Conservation (phyloP, 306 rosid species). For the Quercus robur region DNA sequence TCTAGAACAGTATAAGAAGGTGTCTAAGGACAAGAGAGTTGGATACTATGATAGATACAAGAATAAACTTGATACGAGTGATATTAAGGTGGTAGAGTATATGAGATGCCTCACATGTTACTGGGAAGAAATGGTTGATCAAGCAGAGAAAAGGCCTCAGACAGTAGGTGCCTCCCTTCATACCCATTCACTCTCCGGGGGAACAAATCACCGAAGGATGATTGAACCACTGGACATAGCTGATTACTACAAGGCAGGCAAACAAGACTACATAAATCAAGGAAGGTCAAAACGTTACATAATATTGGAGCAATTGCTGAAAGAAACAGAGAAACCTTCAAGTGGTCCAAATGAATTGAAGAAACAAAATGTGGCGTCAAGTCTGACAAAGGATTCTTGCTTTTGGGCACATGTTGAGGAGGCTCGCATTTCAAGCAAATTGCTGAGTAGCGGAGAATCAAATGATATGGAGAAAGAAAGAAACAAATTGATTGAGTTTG, state of each 20-base stretch:
- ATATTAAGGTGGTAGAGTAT: neutral
- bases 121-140: constrained; percentile 49
- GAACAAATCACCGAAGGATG: constrained; percentile 59
- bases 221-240: constrained; percentile 65
- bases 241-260: constrained; percentile 24
- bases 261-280: neutral
- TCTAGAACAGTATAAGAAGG: constrained; percentile 64
- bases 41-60: constrained; percentile 71
- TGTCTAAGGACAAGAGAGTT: neutral
- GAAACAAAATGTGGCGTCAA: constrained; percentile 19
- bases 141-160: constrained; percentile 47
- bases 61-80: neutral
- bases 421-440: constrained; percentile 30
- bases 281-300: constrained; percentile 40
- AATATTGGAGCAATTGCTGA: constrained; percentile 40
- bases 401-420: constrained; percentile 79
- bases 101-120: constrained; percentile 37
- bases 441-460: neutral
- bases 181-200: constrained; percentile 38
- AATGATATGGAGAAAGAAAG: neutral
- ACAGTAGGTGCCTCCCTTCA: constrained; percentile 25
- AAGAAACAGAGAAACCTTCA: neutral
- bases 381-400: constrained; percentile 64
- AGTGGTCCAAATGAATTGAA: neutral
- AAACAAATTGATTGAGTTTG: constrained; percentile 23